These are phyloP conservation scores for Turnera subulata DNA, from an alignment of 345 rosid genomes.

Conservation along the genomic window DNA sequence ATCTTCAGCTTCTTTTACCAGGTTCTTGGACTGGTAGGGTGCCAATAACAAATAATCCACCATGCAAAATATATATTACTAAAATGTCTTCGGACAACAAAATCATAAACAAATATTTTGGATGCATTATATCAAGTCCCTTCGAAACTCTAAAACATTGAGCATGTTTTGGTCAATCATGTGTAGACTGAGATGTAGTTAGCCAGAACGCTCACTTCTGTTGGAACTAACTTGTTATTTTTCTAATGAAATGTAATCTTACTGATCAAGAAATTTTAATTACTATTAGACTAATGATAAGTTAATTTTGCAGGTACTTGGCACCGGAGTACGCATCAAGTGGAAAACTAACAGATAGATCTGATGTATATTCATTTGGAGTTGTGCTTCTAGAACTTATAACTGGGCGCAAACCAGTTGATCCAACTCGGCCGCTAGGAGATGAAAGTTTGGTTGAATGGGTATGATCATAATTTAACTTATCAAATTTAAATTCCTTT, in stretches of 20 bases:
- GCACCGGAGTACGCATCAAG: conserved; percentile 98
- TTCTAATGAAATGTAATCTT: no score
- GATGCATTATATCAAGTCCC: no score
- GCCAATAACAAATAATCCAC: no score
- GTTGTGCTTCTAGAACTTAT: conserved; percentile 94
- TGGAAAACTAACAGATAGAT: conserved; percentile 90
- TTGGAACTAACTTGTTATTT: no score
- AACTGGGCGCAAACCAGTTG: conserved; percentile 92
- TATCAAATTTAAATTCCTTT: background rate
- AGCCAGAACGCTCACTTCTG: conserved; percentile 1
- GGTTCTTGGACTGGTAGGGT: background rate
- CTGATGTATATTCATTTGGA: conserved; percentile 94
- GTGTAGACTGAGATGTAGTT: background rate
- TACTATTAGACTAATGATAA: no score
- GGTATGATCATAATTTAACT: conserved; percentile 37
- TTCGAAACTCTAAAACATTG: no score
- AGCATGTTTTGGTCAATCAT: background rate
- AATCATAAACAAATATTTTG: no score
- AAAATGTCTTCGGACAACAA: no score
- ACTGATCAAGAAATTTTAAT: no score
- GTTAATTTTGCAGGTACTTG: conserved; percentile 67
- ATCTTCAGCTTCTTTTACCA: background rate
- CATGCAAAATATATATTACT: no score
- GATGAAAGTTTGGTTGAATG: conserved; percentile 98
- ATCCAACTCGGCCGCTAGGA: conserved; percentile 76